These are phyloP conservation scores for Sordariomycetes sp. DNA, from an alignment of 2,329 filamentous ascomycete genomes.

Conservation along the genomic window DNA sequence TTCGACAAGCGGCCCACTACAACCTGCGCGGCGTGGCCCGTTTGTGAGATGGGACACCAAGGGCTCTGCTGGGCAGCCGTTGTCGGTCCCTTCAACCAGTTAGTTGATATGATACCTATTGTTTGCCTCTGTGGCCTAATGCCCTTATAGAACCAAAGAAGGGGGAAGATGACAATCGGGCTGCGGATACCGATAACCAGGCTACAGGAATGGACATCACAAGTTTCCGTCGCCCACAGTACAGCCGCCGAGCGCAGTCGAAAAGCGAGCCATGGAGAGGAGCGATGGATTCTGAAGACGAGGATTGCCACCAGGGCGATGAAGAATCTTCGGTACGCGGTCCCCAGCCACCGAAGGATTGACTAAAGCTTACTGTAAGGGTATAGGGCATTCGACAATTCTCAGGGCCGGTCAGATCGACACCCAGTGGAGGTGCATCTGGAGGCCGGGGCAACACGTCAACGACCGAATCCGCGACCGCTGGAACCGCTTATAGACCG, in stretches of 20 bases:
- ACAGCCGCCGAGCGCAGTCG: slow-evolving; percentile 34
- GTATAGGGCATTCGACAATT: background rate
- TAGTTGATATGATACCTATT: background rate
- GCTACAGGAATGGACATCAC: slow-evolving; percentile 5
- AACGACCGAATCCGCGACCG: background rate
- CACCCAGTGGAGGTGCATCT: background rate
- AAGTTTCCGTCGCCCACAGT: slow-evolving; percentile 20
- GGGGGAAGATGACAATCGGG: background rate
- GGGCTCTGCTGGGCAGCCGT: background rate
- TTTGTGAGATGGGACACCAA: background rate
- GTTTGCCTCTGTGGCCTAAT: background rate
- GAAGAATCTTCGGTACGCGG: background rate
- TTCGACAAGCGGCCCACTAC: background rate
- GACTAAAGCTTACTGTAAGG: background rate
- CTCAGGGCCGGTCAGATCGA: background rate
- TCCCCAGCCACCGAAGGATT: background rate
- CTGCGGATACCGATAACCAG: background rate
- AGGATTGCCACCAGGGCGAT: background rate
- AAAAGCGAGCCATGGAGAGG: slow-evolving; percentile 29
- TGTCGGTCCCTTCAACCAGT: background rate
- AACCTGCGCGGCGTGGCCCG: background rate
- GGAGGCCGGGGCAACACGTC: background rate
- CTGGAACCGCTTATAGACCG: background rate
- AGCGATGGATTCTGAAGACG: slow-evolving; percentile 1
- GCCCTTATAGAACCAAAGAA: background rate